Base-by-base conservation (phyloP, 208 protist genomes). In the Trypanosoma avium region DNA sequence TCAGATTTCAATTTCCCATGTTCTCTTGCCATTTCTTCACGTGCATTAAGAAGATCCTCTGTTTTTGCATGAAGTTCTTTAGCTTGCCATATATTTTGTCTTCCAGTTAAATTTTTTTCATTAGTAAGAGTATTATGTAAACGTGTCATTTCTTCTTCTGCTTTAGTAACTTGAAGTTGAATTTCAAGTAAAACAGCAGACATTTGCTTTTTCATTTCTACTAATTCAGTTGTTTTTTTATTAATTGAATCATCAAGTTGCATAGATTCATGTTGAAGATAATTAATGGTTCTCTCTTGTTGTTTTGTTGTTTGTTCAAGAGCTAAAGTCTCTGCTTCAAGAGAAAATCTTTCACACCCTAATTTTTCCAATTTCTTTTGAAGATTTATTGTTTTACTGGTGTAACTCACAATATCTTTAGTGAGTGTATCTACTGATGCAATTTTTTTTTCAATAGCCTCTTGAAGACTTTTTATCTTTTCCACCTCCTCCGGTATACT, bases 161-260 rank as follows among this genome's bases (percentile, higher is more conserved):
- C 65, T 35, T 67, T 67, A 35, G 72, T 77, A 15, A 73, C 27
- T 38, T 77, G 67, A 21, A 77, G 67, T 24, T 77, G 72, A 9
- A 77, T 36, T 42, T 77, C 72, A 0, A 77, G 35, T 19, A 77
- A 33, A n/a, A 56, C 30, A 19, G 63, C 45, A 26, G 72, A 70
- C 67, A 74, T 74, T 52, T 77, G 66, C 27, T 77, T 77, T 59
- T 77, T 77, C 38, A 70, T 49, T 49, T 69, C 55, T 0, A 77
- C 72, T 36, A 73, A 54, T 53, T 77, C 72, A 4, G 32, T 49
- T 26, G 19, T 60, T 57, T 58, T 77, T 54, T 59, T 52, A 35
- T 75, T 70, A 10, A 69, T 52, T 17, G 56, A 13, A 19, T 55
- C 59, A 42, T 75, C 67, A 12, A 77, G 21, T 24, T 63, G 35